Percentiles rank a stretch among this genome's conserved stretches.
Evolutionary conservation across 1,139 yeast genomes (phyloP).

Genomic region (Taphrina populina): DNA sequence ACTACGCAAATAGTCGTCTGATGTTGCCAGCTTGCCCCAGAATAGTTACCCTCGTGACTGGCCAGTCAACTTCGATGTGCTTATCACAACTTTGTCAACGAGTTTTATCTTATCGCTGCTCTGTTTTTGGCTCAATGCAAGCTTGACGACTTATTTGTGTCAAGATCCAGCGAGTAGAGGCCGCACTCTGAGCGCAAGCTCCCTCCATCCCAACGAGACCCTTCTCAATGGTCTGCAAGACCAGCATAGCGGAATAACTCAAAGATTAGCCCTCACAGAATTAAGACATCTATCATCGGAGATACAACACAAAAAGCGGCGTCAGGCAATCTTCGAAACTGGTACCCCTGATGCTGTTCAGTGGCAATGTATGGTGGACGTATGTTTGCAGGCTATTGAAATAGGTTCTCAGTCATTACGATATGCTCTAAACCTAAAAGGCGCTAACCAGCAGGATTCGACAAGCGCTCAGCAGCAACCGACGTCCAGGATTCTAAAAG

Average conservation of each 20-base stretch:
- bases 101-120: neutral
- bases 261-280: constrained; percentile 16
- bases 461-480: too few species aligned
- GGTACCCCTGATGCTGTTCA: constrained; percentile 23
- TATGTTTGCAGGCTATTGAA: too few species aligned
- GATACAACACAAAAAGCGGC: neutral
- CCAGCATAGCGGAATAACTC: neutral
- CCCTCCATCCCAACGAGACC: constrained; percentile 18
- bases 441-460: too few species aligned
- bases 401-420: too few species aligned
- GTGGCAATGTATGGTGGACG: constrained; percentile 18
- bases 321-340: constrained; percentile 13
- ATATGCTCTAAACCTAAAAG: too few species aligned
- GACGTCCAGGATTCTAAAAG: too few species aligned
- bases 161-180: constrained; percentile 15
- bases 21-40: constrained; percentile 11
- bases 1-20: too few species aligned
- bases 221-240: constrained; percentile 10
- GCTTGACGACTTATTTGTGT: constrained; percentile 16
- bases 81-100: neutral
- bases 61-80: constrained; percentile 17
- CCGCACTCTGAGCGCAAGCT: constrained; percentile 11
- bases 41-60: constrained; percentile 7
- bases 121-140: constrained; percentile 16
- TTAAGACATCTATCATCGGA: constrained; percentile 4